These are phyloP conservation scores for Sanghuangporus sanghuang DNA, from an alignment of 1,284 basidiomycete species.

Conservation along the genomic window DNA sequence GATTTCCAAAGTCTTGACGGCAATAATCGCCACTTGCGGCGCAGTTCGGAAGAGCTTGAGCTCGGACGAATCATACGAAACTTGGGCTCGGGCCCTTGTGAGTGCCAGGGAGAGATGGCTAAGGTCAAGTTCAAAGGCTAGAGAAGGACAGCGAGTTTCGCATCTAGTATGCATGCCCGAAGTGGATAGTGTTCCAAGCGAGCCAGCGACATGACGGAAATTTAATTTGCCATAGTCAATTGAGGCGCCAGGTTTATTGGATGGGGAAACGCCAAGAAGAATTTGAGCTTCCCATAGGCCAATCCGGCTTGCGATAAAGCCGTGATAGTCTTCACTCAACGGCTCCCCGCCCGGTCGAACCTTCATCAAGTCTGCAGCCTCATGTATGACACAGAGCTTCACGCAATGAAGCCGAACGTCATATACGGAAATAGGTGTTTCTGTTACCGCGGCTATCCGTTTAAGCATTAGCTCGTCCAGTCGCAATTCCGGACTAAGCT, in stretches of 20 bases:
- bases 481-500: conserved; percentile 9
- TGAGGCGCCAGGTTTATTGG: background rate
- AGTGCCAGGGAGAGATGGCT: background rate
- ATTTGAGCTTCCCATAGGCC: background rate
- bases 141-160: background rate
- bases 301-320: background rate
- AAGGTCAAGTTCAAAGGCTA: background rate
- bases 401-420: background rate
- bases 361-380: conserved; percentile 5
- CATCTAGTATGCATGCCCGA: background rate
- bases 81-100: background rate
- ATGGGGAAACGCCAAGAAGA: background rate
- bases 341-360: background rate
- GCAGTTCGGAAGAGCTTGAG: conserved; percentile 9
- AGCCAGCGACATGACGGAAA: background rate
- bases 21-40: conserved; percentile 18
- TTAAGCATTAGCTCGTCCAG: conserved; percentile 12
- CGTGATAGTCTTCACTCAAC: background rate
- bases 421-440: background rate
- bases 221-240: background rate
- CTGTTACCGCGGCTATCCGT: background rate
- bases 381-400: background rate
- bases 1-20: conserved; percentile 4
- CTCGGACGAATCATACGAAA: background rate
- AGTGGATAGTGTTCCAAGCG: background rate